Evolutionary conservation across 2,329 filamentous ascomycete species (phyloP).

Genomic region (Penicillium sp.): DNA sequence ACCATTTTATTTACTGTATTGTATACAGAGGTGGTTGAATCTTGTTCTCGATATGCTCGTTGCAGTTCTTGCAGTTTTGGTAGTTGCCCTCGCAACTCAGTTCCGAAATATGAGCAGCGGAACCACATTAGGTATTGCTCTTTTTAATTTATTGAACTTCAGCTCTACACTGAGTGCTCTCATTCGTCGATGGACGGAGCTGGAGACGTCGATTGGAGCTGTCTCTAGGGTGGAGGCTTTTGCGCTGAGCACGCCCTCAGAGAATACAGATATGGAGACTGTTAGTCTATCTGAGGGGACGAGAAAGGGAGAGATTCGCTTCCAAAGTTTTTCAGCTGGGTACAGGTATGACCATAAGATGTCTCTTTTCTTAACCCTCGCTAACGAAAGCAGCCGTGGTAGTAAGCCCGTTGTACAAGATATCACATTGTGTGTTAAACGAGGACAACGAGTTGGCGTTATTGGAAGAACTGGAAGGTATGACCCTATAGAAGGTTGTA

Average conservation of each 20-base stretch:
- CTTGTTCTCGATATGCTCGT: slow-evolving; percentile 51
- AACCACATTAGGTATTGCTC: slow-evolving; percentile 50
- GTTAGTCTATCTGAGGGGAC: slow-evolving; percentile 41
- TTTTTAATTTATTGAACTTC: slow-evolving; percentile 53
- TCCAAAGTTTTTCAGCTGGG: slow-evolving; percentile 40
- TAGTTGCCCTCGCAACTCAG: slow-evolving; percentile 49
- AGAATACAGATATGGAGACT: slow-evolving; percentile 42
- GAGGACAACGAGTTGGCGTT: slow-evolving; percentile 68
- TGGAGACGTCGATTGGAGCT: slow-evolving; percentile 57
- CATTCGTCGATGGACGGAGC: slow-evolving; percentile 52
- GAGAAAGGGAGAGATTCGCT: slow-evolving; percentile 38
- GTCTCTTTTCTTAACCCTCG: neutral
- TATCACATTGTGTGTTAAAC: slow-evolving; percentile 50
- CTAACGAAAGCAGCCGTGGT: slow-evolving; percentile 16
- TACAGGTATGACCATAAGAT: slow-evolving; percentile 32
- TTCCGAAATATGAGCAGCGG: slow-evolving; percentile 40
- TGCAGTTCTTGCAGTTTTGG: slow-evolving; percentile 44
- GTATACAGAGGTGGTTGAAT: slow-evolving; percentile 55
- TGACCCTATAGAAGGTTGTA: slow-evolving; percentile 44
- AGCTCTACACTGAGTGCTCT: slow-evolving; percentile 49
- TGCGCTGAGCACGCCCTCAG: slow-evolving; percentile 38
- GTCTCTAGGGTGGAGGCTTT: slow-evolving; percentile 54
- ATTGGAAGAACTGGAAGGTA: slow-evolving; percentile 75
- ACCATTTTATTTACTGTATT: slow-evolving; percentile 55
- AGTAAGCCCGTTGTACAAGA: slow-evolving; percentile 38